These are phyloP conservation scores for Agaricus bisporus DNA, from an alignment of 768 basidiomycete genomes.

Conservation along the genomic window DNA sequence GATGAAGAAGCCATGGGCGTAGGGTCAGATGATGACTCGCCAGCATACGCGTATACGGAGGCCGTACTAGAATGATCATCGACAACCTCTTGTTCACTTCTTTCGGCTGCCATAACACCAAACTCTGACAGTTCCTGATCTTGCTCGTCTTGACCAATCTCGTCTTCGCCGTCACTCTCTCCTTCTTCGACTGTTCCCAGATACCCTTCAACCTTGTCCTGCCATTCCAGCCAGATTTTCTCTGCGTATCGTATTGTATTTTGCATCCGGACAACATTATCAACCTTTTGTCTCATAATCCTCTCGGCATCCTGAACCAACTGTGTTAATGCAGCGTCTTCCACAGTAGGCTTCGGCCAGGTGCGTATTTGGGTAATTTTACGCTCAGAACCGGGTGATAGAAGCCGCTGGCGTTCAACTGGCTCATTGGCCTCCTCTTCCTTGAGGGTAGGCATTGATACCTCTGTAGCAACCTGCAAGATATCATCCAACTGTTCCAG, in stretches of 20 bases:
- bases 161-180: constrained; percentile 41
- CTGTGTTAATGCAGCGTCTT: constrained; percentile 78
- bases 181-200: constrained; percentile 50
- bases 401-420: constrained; percentile 85
- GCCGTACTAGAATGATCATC: constrained; percentile 58
- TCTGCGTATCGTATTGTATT: constrained; percentile 96
- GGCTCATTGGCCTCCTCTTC: constrained; percentile 91
- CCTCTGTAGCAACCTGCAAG: constrained; percentile 68
- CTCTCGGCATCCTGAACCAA: constrained; percentile 85
- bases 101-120: neutral
- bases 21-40: constrained; percentile 48
- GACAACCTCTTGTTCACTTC: constrained; percentile 17
- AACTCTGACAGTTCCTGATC: constrained; percentile 25
- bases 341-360: constrained; percentile 82
- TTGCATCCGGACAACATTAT: constrained; percentile 92
- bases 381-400: constrained; percentile 85
- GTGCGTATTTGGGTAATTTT: constrained; percentile 77
- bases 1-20: constrained; percentile 56
- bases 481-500: constrained; percentile 87
- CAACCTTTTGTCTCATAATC: constrained; percentile 88
- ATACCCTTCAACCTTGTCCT: constrained; percentile 73
- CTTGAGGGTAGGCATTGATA: constrained; percentile 82
- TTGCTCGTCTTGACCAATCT: constrained; percentile 34
- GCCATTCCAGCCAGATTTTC: constrained; percentile 97
- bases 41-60: constrained; percentile 57